These are phyloP conservation scores for Acephala macrosclerotiorum DNA, from an alignment of 2,329 filamentous ascomycete species.

Conservation along the genomic window DNA sequence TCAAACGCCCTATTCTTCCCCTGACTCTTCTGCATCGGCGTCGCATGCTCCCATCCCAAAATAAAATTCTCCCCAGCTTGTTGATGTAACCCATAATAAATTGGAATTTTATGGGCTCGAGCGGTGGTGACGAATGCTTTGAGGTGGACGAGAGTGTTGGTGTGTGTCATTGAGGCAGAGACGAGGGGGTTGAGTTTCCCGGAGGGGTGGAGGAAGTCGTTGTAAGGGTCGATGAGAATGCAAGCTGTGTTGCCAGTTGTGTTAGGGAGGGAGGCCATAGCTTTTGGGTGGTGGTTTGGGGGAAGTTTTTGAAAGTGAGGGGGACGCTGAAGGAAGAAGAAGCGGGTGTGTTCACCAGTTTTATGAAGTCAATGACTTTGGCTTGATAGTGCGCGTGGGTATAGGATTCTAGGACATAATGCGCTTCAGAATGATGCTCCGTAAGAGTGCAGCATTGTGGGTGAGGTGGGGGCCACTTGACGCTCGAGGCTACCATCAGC, in stretches of 20 bases:
- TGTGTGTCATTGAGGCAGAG: constrained; percentile 40
- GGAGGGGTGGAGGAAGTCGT: constrained; percentile 40
- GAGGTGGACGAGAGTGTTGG: constrained; percentile 39
- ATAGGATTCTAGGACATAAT: neutral
- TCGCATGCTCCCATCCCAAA: constrained; percentile 43
- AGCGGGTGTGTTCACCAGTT: neutral
- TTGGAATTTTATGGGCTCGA: constrained; percentile 39
- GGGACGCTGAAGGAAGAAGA: neutral
- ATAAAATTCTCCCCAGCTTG: constrained; percentile 36
- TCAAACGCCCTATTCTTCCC: constrained; percentile 39
- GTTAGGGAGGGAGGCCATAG: neutral
- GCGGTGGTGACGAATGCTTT: constrained; percentile 38
- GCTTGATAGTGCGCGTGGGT: neutral
- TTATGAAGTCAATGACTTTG: neutral
- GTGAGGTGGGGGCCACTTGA: neutral
- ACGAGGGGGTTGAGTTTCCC: constrained; percentile 39
- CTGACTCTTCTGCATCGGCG: constrained; percentile 27
- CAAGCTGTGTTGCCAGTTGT: constrained; percentile 31
- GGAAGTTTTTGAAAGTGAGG: neutral
- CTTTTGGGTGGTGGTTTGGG: neutral
- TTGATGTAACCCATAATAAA: constrained; percentile 48
- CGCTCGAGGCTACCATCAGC: neutral
- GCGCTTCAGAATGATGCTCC: neutral
- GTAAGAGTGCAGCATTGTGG: neutral
- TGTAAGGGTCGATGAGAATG: constrained; percentile 40